A percentile compares a stretch with the other conserved stretches of the same genome.
Conservation (phyloP, 2,329 filamentous ascomycete species). For the Fusarium goolgardi region DNA sequence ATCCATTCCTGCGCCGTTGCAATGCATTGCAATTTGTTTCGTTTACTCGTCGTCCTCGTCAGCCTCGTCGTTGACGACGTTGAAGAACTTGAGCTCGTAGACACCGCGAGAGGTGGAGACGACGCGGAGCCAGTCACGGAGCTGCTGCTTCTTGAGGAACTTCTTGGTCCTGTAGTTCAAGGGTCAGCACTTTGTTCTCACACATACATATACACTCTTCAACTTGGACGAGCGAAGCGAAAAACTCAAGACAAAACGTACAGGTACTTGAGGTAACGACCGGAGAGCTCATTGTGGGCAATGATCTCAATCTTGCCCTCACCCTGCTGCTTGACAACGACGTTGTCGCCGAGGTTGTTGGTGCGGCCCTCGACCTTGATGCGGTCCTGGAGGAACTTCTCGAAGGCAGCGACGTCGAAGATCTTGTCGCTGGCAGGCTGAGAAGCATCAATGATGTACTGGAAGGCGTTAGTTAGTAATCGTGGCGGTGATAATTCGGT, state of each 20-base stretch:
- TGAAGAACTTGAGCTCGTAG: conserved; percentile 99
- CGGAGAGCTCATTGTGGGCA: conserved; percentile 97
- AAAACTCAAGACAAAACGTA: conserved; percentile 61
- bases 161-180: conserved; percentile 86
- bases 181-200: conserved; percentile 10
- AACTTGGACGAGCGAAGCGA: background rate
- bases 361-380: conserved; percentile 99
- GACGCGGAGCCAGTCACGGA: conserved; percentile 99
- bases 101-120: conserved; percentile 98
- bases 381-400: conserved; percentile 99
- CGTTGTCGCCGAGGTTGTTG: conserved; percentile 95
- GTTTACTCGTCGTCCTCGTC: conserved; percentile 99
- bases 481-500: conserved; percentile 3
- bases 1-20: conserved; percentile 48
- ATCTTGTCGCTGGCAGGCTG: conserved; percentile 99
- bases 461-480: conserved; percentile 32
- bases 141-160: conserved; percentile 99
- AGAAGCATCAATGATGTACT: conserved; percentile 99
- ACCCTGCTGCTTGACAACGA: conserved; percentile 88
- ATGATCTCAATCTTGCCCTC: conserved; percentile 99
- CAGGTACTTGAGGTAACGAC: conserved; percentile 99
- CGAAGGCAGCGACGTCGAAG: conserved; percentile 98
- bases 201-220: too few relatives aligned
- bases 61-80: conserved; percentile 97
- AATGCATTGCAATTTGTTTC: conserved; percentile 44